phyloP scores from a whole-genome alignment of 164 flowering plant genomes.

The Chloranthus sessilifolius region DNA sequence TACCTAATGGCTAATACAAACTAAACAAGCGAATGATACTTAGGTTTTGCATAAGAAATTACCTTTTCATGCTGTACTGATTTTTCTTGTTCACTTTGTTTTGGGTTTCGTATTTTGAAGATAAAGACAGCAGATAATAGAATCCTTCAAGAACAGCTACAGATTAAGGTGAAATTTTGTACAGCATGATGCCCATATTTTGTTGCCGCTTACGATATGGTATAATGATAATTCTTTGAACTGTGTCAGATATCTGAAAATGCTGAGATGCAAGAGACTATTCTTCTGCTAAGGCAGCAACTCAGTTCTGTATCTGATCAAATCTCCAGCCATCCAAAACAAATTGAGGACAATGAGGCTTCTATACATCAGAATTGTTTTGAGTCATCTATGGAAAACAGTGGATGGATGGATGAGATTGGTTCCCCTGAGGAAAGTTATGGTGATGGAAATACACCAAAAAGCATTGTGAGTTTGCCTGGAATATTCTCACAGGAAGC shows the following conservation, averaged over 20 bases:
- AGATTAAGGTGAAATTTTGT: constrained; percentile 44
- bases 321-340: constrained; percentile 18
- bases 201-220: neutral
- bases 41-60: neutral
- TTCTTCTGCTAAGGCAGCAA: constrained; percentile 61
- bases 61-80: constrained; percentile 8
- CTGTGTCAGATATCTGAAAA: constrained; percentile 50
- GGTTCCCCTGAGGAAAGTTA: constrained; percentile 30
- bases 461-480: constrained; percentile 50
- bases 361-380: constrained; percentile 12
- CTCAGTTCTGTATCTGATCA: constrained; percentile 35
- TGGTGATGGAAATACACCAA: constrained; percentile 43
- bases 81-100: constrained; percentile 9
- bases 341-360: constrained; percentile 17
- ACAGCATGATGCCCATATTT: neutral
- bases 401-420: constrained; percentile 16
- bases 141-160: constrained; percentile 80
- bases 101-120: constrained; percentile 26
- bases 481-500: constrained; percentile 39
- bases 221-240: constrained; percentile 5
- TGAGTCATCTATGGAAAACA: constrained; percentile 19
- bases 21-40: constrained; percentile 1
- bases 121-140: constrained; percentile 83
- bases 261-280: constrained; percentile 71
- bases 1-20: no score